Base-by-base conservation (phyloP, 345 rosid species). In the Moricandia arvensis region DNA sequence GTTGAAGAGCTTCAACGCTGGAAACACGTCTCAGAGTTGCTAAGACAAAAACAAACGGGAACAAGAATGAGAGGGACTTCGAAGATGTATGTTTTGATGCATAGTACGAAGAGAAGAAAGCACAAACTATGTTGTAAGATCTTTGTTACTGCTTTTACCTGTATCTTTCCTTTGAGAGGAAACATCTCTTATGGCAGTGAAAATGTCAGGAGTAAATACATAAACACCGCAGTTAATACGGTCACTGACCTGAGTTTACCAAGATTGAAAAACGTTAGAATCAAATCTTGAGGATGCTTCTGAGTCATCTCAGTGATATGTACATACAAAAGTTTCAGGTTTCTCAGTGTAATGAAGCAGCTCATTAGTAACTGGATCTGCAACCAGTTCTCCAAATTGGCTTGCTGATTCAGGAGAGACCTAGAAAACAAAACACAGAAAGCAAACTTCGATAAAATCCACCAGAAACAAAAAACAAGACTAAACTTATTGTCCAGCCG, bases 261-360 rank as follows among this genome's bases (percentile, higher is more conserved):
- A 59, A 43, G 11, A 54, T 2, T 4, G 5, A 16, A 9, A 66
- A 69, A 60, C 31, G 73, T 77, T 12, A 72, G 16, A 53, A 33
- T 16, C 17, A 72, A 18, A 54, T 1, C 26, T 30, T 21, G 16
- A 17, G 45, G 7, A 29, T 27, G 43, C 8, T 43, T 15, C 13
- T 6, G 21, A 69, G 30, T 57, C 4, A 67, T 49, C 45, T 21
- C 60, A 61, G 73, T 69, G 54, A 65, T 49, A 82, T 92, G 13
- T 83, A 91, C 98, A 29, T 87, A 93, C 98, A 80, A 93, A 93
- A 18, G 98, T 93, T 81, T 93, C 97, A 5, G 98, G 98, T 83
- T 91, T 93, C 82, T 93, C 98, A 0, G 93, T 88, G 81, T 93
- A 93, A 83, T 93, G 98, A 85, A 93, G 83, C 80, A 93, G 76